phyloP scores from a whole-genome alignment of 2,329 filamentous ascomycete genomes.

The Mycocentrospora acerina region DNA sequence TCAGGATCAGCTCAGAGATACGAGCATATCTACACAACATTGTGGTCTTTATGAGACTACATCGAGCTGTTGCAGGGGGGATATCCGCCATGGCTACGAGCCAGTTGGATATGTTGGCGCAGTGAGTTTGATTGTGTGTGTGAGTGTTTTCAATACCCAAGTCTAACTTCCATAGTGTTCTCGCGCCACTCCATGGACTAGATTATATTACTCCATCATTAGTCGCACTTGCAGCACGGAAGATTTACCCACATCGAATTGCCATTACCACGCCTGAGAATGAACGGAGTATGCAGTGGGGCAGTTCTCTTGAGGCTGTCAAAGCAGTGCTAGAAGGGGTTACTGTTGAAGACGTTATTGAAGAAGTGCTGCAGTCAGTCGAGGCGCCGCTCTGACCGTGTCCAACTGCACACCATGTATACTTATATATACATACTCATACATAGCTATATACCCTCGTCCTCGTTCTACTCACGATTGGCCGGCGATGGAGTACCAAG shows the following conservation, averaged over 20 bases:
- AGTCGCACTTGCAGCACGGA: constrained; percentile 77
- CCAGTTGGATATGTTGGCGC: constrained; percentile 70
- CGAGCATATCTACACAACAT: constrained; percentile 85
- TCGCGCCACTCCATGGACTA: constrained; percentile 79
- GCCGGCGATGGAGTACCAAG: no score
- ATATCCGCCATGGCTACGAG: constrained; percentile 77
- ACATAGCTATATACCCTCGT: constrained; percentile 12
- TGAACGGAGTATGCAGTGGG: constrained; percentile 92
- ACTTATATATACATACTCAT: not conserved
- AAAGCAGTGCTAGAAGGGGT: constrained; percentile 63
- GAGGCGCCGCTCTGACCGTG: constrained; percentile 55
- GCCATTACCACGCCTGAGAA: constrained; percentile 66
- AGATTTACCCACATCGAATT: constrained; percentile 86
- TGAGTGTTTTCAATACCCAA: no score
- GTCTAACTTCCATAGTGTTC: constrained; percentile 52
- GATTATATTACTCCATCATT: constrained; percentile 82
- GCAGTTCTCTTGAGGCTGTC: constrained; percentile 73
- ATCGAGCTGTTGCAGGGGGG: constrained; percentile 78
- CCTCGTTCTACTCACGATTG: no score
- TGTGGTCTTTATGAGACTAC: constrained; percentile 80
- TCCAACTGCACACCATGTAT: no score
- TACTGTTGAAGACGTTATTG: constrained; percentile 58
- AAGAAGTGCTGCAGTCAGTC: constrained; percentile 58
- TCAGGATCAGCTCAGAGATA: constrained; percentile 73
- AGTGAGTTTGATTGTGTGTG: constrained; percentile 43